Percentiles rank a stretch among this genome's conserved stretches.
These are phyloP conservation scores for Phytophthora litchii DNA, from an alignment of 352 stramenopile genomes.

Conservation along the genomic window DNA sequence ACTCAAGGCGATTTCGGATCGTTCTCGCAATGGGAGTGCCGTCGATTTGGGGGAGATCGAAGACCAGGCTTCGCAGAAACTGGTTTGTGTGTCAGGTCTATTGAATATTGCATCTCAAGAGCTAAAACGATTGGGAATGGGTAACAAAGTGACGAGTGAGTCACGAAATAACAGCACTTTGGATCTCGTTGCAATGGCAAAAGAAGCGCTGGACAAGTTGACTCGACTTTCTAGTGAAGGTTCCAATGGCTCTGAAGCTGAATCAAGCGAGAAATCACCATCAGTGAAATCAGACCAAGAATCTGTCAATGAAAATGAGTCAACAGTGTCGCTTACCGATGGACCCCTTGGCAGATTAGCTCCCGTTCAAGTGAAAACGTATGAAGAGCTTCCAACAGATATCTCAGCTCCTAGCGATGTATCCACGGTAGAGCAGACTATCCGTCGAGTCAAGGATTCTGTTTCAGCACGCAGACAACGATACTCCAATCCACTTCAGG, in stretches of 20 bases:
- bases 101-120: slow-evolving; percentile 52
- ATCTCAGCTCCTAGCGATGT: slow-evolving; percentile 31
- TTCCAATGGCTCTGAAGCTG: neutral
- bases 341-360: neutral
- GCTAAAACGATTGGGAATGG: slow-evolving; percentile 49
- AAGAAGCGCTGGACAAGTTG: slow-evolving; percentile 29
- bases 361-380: neutral
- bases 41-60: slow-evolving; percentile 20
- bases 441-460: slow-evolving; percentile 23
- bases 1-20: slow-evolving; percentile 39
- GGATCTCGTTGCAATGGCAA: slow-evolving; percentile 27
- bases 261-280: slow-evolving; percentile 4
- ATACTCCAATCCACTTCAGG: slow-evolving; percentile 10
- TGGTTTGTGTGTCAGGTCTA: slow-evolving; percentile 27
- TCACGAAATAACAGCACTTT: slow-evolving; percentile 23
- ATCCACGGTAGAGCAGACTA: slow-evolving; percentile 29
- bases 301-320: neutral
- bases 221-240: slow-evolving; percentile 14
- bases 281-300: neutral
- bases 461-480: slow-evolving; percentile 10
- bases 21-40: slow-evolving; percentile 21
- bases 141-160: slow-evolving; percentile 16
- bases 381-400: slow-evolving; percentile 11
- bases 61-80: slow-evolving; percentile 27
- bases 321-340: neutral